Base-by-base conservation (phyloP, 2,329 filamentous ascomycete species). In the Alternaria dauci region DNA sequence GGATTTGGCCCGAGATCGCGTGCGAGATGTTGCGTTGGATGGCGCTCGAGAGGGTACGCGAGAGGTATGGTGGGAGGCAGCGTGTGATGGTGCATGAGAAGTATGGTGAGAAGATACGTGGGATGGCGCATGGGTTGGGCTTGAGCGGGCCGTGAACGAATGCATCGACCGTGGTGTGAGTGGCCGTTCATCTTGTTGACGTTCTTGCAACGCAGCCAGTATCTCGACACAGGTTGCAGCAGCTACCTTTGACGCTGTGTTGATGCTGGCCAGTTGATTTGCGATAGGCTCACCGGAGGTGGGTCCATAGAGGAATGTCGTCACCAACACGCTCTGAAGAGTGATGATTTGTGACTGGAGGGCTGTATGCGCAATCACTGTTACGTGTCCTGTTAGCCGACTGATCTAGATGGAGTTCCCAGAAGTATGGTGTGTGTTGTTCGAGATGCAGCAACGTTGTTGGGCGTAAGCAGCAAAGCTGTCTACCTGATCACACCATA, bases 271-370 rank as follows among this genome's bases (percentile, higher is more conserved):
- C 5, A 78, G 55, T 41, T 77, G 76, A 55, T 73, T 72, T 11
- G 72, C 71, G 53, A 77, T 72, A 12, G 75, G 62, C 16, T 76
- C 70, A 5, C 64, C 56, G 9, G 74, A 77, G 9, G 72, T 72
- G 20, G 76, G 76, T 7, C 76, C 76, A 53, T 78, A 78, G 2
- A 78, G 64, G 54, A 77, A 76, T 2, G 71, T 76, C 1, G 66
- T 72, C 9, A 78, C 69, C 14, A 78, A 55, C 2, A 71, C 67
- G 11, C 67, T 71, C 55, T 78, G 76, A 1, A 78, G 68, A 8
- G 63, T 67, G n/a, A 78, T 78, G 42, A 78, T 76, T 39, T 77
- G 72, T 4, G 72, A 71, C 51, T 78, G 76, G 11, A 78, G 67
- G 5, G 65, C 73, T 11, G 70, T 70, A 52, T 77, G 72, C 16